Evolutionary conservation across 257 asterid genomes (phyloP), one percentile per base, ranked within the genome.

Genomic region (Lithospermum erythrorhizon): DNA sequence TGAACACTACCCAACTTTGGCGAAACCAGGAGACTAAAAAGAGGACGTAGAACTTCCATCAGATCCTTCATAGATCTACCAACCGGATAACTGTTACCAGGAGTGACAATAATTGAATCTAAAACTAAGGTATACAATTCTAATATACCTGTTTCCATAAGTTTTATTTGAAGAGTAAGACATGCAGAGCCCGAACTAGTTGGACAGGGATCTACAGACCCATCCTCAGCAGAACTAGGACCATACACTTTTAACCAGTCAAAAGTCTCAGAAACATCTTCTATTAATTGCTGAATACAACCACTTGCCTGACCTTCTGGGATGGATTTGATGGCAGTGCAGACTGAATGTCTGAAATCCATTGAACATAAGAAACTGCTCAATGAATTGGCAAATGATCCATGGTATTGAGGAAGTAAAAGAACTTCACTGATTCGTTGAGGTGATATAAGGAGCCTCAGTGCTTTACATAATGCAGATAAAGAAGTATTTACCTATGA

Each of bases 271-370:
- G 64, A 70, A 57, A 86, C 58, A 78, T 86, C 95, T 55, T 76
- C 72, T 61, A 73, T 75, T 61, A 91, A 71, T 62, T 73, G 79
- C 47, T 63, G 82, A 63, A 91, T 81, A 77, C 83, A 87, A 47
- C 79, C 95, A 69, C 94, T 79, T 37, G 87, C 86, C 78, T 86
- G 96, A 70, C 98, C 96, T 80, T 91, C 98, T 11, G 98, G 98
- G 68, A 91, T 78, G 63, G 87, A 74, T 72, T 78, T 80, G 60
- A 82, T 73, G 68, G 94, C 95, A 55, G 73, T 88, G 68, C 83
- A 70, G 70, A 86, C 73, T 64, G 98, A 86, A 69, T 72, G 76
- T 72, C 81, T 77, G 73, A 91, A 87, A 61, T 82, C 79, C 24
- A 73, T 68, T 66, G 95, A 81, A 79, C 94, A 76, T 61, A 87